Evolutionary conservation across 306 rosid genomes (phyloP).

Genomic region (Parietaria judaica): DNA sequence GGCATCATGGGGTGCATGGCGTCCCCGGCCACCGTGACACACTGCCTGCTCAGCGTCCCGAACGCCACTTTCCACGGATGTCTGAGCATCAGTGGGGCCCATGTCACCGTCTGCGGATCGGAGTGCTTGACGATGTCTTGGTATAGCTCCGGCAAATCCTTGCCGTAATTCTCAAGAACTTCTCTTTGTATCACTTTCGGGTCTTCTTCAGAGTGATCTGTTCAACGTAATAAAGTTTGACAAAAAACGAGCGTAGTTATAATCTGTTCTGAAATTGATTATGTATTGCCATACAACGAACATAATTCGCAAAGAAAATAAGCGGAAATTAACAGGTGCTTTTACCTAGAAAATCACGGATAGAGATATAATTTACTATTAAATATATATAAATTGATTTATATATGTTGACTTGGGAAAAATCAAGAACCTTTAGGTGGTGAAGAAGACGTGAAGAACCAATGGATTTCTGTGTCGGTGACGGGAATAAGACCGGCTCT

Average conservation of each 20-base stretch:
- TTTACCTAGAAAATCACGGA: no score
- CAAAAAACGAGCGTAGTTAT: no score
- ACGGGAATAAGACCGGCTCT: conserved; percentile 26
- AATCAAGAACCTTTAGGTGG: neutral
- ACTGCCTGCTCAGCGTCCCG: conserved; percentile 7
- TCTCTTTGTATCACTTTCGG: conserved; percentile 10
- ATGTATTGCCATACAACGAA: no score
- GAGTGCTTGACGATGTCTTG: conserved; percentile 5
- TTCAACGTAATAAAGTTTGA: neutral
- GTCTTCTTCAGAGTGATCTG: neutral
- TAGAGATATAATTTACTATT: no score
- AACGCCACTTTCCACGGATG: conserved; percentile 20
- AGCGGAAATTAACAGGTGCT: no score
- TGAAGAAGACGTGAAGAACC: conserved; percentile 13
- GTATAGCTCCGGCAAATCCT: conserved; percentile 8
- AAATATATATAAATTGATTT: no score
- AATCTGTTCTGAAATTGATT: no score
- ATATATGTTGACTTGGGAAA: no score
- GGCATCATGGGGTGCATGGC: conserved; percentile 31
- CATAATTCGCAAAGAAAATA: no score
- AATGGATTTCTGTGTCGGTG: conserved; percentile 16
- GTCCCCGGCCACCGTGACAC: conserved; percentile 18
- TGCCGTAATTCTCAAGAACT: conserved; percentile 12
- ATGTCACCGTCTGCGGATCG: conserved; percentile 12
- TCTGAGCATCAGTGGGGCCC: conserved; percentile 14